Conservation (phyloP, 305 asterid species). For the Andrographis paniculata region DNA sequence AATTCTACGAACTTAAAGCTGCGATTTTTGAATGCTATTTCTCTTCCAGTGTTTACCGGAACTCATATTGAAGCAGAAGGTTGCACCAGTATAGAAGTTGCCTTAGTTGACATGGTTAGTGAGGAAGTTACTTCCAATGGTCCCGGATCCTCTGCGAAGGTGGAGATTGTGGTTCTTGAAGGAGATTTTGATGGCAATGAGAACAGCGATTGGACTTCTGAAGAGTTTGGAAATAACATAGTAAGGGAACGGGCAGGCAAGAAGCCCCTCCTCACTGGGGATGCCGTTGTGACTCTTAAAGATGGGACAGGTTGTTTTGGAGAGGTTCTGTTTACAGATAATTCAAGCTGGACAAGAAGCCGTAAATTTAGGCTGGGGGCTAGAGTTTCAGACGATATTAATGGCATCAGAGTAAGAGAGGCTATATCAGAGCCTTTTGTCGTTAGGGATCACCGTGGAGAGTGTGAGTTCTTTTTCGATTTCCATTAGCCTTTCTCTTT, state of each 20-base stretch:
- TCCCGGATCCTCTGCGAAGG: constrained; percentile 54
- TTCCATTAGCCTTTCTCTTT: not conserved
- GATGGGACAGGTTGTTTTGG: constrained; percentile 58
- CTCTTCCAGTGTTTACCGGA: constrained; percentile 91
- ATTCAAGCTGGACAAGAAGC: constrained; percentile 41
- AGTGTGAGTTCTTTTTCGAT: constrained; percentile 18
- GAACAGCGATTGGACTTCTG: constrained; percentile 55
- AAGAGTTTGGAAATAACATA: constrained; percentile 57
- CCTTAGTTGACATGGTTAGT: constrained; percentile 46
- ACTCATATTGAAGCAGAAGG: constrained; percentile 86
- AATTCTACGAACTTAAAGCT: constrained; percentile 54
- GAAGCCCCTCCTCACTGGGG: constrained; percentile 74
- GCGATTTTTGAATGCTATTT: constrained; percentile 45
- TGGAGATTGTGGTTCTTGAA: constrained; percentile 85
- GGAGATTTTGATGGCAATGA: constrained; percentile 85
- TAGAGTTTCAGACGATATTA: constrained; percentile 15
- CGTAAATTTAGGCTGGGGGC: constrained; percentile 86
- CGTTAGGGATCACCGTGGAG: constrained; percentile 28
- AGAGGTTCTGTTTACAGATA: constrained; percentile 74
- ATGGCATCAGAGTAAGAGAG: constrained; percentile 26
- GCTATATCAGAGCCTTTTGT: constrained; percentile 28
- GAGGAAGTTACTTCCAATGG: constrained; percentile 49
- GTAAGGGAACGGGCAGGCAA: constrained; percentile 81
- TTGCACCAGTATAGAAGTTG: constrained; percentile 42
- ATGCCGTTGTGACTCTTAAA: constrained; percentile 43